Evolutionary conservation across 768 basidiomycete species (phyloP).

Genomic region (Hebeloma cylindrosporum): DNA sequence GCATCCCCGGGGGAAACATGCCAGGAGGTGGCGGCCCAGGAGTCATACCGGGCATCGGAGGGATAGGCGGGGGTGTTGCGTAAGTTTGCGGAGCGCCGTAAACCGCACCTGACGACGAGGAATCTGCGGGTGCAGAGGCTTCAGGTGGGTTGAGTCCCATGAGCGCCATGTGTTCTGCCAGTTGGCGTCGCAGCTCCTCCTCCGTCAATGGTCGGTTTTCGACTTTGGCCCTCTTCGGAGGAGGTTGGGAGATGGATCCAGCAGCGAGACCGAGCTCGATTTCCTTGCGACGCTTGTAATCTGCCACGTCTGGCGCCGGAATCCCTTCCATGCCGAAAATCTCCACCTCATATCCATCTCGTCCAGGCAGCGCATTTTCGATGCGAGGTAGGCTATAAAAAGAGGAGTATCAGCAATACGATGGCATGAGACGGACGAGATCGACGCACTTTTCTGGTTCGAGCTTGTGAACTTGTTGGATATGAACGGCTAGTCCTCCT

Average conservation of each 20-base stretch:
- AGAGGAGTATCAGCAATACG: background rate
- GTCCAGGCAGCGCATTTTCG: slow-evolving; percentile 93
- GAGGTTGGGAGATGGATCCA: slow-evolving; percentile 80
- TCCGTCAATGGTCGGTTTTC: slow-evolving; percentile 79
- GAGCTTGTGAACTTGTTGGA: slow-evolving; percentile 99
- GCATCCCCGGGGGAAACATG: background rate
- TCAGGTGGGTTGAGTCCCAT: slow-evolving; percentile 58
- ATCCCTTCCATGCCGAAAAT: slow-evolving; percentile 99
- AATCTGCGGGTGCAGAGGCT: slow-evolving; percentile 31
- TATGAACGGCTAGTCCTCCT: slow-evolving; percentile 95
- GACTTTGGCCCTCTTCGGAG: slow-evolving; percentile 76
- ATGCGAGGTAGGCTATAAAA: slow-evolving; percentile 74
- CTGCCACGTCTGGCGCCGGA: slow-evolving; percentile 89
- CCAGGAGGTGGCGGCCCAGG: slow-evolving; percentile 41
- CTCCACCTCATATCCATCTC: slow-evolving; percentile 97
- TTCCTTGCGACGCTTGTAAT: slow-evolving; percentile 95
- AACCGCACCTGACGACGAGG: slow-evolving; percentile 49
- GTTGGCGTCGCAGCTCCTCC: slow-evolving; percentile 80
- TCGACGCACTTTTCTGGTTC: slow-evolving; percentile 86
- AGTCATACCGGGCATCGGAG: slow-evolving; percentile 42
- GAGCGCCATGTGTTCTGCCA: slow-evolving; percentile 86
- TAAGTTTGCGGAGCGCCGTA: slow-evolving; percentile 78
- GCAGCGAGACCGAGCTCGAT: slow-evolving; percentile 88
- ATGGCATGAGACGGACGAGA: background rate
- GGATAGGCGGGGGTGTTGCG: slow-evolving; percentile 41